Percentiles rank a stretch among this genome's conserved stretches.
These are phyloP conservation scores for Leccinum griseonigrum DNA, from an alignment of 1,284 basidiomycete genomes.

Conservation along the genomic window DNA sequence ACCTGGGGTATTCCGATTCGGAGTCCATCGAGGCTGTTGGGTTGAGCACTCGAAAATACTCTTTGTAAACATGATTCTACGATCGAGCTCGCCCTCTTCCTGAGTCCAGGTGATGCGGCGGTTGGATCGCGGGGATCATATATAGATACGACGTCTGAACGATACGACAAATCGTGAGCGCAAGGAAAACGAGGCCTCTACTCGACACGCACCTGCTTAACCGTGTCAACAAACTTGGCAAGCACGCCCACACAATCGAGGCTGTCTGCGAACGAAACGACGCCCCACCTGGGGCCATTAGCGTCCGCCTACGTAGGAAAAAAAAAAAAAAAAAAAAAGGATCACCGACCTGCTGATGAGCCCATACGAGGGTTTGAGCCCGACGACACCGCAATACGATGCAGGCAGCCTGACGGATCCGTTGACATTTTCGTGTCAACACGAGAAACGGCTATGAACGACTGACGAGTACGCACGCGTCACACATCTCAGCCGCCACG, in stretches of 20 bases:
- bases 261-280: slow-evolving; percentile 92
- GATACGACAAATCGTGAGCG: slow-evolving; percentile 1
- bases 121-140: slow-evolving; percentile 84
- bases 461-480: slow-evolving; percentile 56
- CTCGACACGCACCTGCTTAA: slow-evolving; percentile 39
- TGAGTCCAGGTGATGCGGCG: slow-evolving; percentile 46
- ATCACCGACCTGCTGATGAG: slow-evolving; percentile 73
- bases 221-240: slow-evolving; percentile 50
- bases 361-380: slow-evolving; percentile 95
- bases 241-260: slow-evolving; percentile 93
- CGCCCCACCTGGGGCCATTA: slow-evolving; percentile 67
- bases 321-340: not conserved
- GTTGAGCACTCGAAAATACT: slow-evolving; percentile 14
- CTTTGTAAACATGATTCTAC: slow-evolving; percentile 14
- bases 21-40: slow-evolving; percentile 37
- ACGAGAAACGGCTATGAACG: not conserved
- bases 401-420: slow-evolving; percentile 93
- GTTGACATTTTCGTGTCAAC: slow-evolving; percentile 14
- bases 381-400: slow-evolving; percentile 90
- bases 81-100: slow-evolving; percentile 31
- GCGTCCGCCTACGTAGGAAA: slow-evolving; percentile 3
- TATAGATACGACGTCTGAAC: slow-evolving; percentile 57
- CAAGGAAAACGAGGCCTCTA: not conserved
- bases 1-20: slow-evolving; percentile 64
- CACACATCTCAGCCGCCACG: slow-evolving; percentile 74